Evolutionary conservation across 768 basidiomycete genomes (phyloP).

Genomic region (Erythrobasidium yunnanense): DNA sequence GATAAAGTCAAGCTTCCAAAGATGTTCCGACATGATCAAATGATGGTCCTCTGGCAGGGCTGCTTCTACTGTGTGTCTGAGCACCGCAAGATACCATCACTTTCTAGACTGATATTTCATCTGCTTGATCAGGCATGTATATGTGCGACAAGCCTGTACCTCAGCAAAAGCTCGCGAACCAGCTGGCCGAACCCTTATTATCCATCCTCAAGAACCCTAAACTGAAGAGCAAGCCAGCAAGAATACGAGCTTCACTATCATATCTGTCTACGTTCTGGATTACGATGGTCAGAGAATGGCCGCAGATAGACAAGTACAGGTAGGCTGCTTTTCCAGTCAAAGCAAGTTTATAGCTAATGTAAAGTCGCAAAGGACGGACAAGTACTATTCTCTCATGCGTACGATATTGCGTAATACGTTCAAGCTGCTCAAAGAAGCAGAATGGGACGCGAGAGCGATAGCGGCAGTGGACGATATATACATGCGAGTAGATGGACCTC

Average conservation of each 20-base stretch:
- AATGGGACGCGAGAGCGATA: conserved; percentile 56
- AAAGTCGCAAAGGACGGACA: conserved; percentile 69
- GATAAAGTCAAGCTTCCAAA: conserved; percentile 47
- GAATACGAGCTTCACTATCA: conserved; percentile 48
- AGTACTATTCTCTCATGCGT: conserved; percentile 89
- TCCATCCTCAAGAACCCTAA: conserved; percentile 50
- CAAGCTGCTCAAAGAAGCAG: conserved; percentile 57
- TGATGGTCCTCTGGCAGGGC: conserved; percentile 92
- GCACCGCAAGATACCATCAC: background rate
- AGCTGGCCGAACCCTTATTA: conserved; percentile 70
- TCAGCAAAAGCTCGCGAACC: conserved; percentile 78
- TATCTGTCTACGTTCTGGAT: conserved; percentile 89
- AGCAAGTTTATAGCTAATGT: background rate
- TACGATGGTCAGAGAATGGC: conserved; percentile 82
- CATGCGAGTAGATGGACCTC: conserved; percentile 57
- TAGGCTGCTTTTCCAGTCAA: conserved; percentile 41
- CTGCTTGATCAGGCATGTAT: conserved; percentile 69
- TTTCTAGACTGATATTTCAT: background rate
- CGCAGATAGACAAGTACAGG: conserved; percentile 79
- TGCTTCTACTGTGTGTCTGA: conserved; percentile 74
- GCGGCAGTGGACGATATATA: conserved; percentile 62
- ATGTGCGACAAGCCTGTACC: conserved; percentile 98
- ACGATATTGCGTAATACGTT: conserved; percentile 79
- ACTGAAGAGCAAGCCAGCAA: conserved; percentile 26
- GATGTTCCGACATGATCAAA: conserved; percentile 52